Conservation (phyloP, 2,329 filamentous ascomycete genomes). For the Ophiocordyceps australis region DNA sequence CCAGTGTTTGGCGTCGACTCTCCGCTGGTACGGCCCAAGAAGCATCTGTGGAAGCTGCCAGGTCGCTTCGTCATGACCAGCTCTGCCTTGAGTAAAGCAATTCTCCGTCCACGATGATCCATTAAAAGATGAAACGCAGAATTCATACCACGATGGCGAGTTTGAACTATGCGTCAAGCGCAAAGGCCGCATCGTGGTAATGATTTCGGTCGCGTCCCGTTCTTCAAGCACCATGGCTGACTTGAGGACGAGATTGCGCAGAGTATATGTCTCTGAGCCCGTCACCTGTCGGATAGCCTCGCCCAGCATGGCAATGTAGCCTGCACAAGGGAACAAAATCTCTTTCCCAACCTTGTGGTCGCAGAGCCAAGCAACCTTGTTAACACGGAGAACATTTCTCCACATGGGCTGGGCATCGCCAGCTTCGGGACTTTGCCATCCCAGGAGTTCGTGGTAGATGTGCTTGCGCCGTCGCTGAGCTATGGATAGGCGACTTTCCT, state of each 20-base stretch:
- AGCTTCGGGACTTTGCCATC: conserved; percentile 3
- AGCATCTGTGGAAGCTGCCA: too few relatives aligned
- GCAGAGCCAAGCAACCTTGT: conserved; percentile 18
- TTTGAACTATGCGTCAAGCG: conserved; percentile 8
- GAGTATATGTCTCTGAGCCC: conserved; percentile 4
- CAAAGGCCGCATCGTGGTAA: conserved; percentile 11
- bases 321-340: conserved; percentile 20
- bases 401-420: conserved; percentile 4
- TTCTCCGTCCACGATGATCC: conserved; percentile 6
- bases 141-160: conserved; percentile 12
- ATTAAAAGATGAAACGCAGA: conserved; percentile 9
- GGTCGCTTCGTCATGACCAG: too few relatives aligned
- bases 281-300: conserved; percentile 8
- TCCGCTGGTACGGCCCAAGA: not conserved
- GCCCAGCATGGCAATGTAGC: conserved; percentile 13
- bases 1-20: not conserved
- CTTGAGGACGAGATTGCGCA: conserved; percentile 11
- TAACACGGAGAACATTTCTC: conserved; percentile 6
- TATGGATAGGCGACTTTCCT: conserved; percentile 2
- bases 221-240: conserved; percentile 13
- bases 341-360: conserved; percentile 24
- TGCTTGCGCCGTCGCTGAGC: conserved; percentile 2
- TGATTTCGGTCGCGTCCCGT: conserved; percentile 10
- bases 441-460: conserved; percentile 5
- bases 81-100: too few relatives aligned